phyloP scores from a whole-genome alignment of 2,329 filamentous ascomycete species.

The Penicillium hesseltinei region DNA sequence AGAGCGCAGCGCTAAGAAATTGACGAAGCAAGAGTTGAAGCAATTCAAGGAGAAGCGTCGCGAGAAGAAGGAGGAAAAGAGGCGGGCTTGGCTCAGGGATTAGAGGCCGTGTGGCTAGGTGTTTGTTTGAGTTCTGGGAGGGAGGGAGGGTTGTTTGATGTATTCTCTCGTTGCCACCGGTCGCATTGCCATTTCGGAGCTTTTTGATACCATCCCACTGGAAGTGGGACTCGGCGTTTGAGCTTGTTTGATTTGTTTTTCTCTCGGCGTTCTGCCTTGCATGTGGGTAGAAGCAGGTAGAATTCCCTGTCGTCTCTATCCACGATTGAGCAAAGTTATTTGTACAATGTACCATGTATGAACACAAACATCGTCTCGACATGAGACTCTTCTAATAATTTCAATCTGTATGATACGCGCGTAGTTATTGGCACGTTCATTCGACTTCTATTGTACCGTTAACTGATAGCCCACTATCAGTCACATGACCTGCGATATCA shows the following conservation, averaged over 20 bases:
- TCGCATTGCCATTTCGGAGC: constrained; percentile 13
- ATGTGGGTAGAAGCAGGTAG: constrained; percentile 16
- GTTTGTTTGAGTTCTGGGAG: constrained; percentile 32
- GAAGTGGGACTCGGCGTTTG: constrained; percentile 21
- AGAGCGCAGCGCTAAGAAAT: constrained; percentile 80
- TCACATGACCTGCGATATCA: constrained; percentile 26
- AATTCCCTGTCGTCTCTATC: neutral
- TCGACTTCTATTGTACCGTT: neutral
- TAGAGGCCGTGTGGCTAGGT: constrained; percentile 38
- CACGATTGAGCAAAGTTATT: neutral
- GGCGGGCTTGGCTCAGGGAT: constrained; percentile 84
- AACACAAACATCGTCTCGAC: neutral
- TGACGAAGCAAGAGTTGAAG: constrained; percentile 82
- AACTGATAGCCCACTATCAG: constrained; percentile 14
- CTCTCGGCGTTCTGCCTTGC: constrained; percentile 9
- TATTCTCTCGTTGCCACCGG: constrained; percentile 11
- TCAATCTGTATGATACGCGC: neutral
- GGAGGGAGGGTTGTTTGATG: neutral
- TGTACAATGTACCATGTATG: constrained; percentile 17
- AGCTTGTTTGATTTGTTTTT: constrained; percentile 13
- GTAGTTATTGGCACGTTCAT: too few relatives aligned
- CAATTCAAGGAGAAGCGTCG: constrained; percentile 86
- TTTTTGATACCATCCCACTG: constrained; percentile 18
- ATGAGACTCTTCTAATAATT: neutral
- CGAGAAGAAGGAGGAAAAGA: constrained; percentile 90